Evolutionary conservation across 306 rosid genomes (phyloP).

Genomic region (Corylus avellana): DNA sequence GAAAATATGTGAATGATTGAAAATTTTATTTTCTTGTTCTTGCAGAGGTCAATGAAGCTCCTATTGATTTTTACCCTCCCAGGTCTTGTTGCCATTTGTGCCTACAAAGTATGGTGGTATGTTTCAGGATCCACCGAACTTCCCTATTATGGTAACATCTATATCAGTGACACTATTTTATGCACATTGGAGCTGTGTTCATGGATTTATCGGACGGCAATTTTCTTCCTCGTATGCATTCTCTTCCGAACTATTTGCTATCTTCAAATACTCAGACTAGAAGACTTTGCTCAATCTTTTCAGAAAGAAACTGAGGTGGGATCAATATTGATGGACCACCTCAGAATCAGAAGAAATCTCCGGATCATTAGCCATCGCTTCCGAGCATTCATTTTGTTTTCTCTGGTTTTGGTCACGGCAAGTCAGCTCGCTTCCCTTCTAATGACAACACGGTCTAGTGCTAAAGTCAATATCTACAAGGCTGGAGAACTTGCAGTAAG

Average conservation of each 20-base stretch:
- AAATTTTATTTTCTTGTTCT: neutral
- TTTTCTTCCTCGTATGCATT: constrained; percentile 79
- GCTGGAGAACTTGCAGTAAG: constrained; percentile 89
- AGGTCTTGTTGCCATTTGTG: constrained; percentile 57
- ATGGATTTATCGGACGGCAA: constrained; percentile 81
- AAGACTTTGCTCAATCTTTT: constrained; percentile 64
- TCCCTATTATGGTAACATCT: constrained; percentile 65
- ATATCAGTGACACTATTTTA: constrained; percentile 46
- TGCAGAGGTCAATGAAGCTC: constrained; percentile 73
- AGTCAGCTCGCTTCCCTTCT: constrained; percentile 76
- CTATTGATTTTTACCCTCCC: constrained; percentile 57
- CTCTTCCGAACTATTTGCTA: constrained; percentile 70
- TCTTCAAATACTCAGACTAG: constrained; percentile 69
- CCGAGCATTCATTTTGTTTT: constrained; percentile 60
- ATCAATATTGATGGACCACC: constrained; percentile 67
- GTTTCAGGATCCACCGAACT: constrained; percentile 58
- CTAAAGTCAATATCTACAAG: constrained; percentile 61
- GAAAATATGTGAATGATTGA: neutral
- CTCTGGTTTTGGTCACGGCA: constrained; percentile 72
- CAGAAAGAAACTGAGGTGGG: constrained; percentile 66
- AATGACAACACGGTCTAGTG: constrained; percentile 46
- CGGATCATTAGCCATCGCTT: constrained; percentile 80
- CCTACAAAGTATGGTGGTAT: constrained; percentile 92
- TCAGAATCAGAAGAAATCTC: constrained; percentile 57
- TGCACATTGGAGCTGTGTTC: constrained; percentile 72